Evolutionary conservation across 352 stramenopile genomes (phyloP).

Genomic region (Phytopythium delawarense): DNA sequence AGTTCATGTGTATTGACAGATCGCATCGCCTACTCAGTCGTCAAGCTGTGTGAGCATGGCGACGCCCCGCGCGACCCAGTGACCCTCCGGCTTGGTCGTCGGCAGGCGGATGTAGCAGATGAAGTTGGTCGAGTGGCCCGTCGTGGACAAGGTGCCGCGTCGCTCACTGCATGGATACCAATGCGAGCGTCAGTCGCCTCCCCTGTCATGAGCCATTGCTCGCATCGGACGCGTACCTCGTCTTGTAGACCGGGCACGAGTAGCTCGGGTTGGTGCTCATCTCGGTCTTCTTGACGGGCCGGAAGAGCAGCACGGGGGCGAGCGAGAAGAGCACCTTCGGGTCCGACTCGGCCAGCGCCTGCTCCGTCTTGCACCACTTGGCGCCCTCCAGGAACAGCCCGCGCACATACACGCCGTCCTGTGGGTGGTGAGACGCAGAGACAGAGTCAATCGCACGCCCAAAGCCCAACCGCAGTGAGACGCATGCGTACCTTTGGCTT

Average conservation of each 20-base stretch:
- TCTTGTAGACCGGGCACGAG: conserved; percentile 94
- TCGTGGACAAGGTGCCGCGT: conserved; percentile 89
- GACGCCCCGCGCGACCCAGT: conserved; percentile 93
- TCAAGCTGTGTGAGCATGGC: conserved; percentile 91
- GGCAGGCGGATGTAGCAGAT: conserved; percentile 92
- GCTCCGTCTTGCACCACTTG: conserved; percentile 75
- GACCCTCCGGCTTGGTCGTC: conserved; percentile 65
- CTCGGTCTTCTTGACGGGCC: conserved; percentile 71
- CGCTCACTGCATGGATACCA: conserved; percentile 51
- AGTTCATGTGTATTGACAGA: background rate
- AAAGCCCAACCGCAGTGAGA: background rate
- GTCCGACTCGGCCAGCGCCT: conserved; percentile 72
- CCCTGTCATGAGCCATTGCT: background rate
- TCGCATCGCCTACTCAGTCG: conserved; percentile 31
- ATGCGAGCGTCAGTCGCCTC: conserved; percentile 1
- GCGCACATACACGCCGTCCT: conserved; percentile 86
- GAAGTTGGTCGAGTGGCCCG: conserved; percentile 94
- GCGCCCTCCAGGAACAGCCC: conserved; percentile 89
- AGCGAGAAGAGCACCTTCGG: conserved; percentile 88
- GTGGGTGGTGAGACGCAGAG: background rate
- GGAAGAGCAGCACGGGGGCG: conserved; percentile 83
- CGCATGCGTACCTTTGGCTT: conserved; percentile 47
- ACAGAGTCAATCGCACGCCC: conserved; percentile 2
- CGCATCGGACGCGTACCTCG: conserved; percentile 32
- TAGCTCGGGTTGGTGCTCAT: conserved; percentile 73